phyloP scores from a whole-genome alignment of 768 basidiomycete genomes.

The Pilatotrama ljubarskyi region DNA sequence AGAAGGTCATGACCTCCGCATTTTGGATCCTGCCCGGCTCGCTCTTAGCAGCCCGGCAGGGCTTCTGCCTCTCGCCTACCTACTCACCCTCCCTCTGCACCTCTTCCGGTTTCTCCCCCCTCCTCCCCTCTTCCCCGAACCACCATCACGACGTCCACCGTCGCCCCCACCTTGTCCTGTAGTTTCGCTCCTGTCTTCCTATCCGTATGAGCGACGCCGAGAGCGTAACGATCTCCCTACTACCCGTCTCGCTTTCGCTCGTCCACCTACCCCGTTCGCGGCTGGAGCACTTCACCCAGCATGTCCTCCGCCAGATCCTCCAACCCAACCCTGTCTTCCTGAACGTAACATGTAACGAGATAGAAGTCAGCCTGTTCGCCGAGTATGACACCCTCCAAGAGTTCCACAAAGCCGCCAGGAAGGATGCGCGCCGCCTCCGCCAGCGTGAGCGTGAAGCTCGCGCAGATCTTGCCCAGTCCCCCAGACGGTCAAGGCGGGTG shows the following conservation, averaged over 20 bases:
- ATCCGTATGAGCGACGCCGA: constrained; percentile 24
- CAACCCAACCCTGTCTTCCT: constrained; percentile 66
- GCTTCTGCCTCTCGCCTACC: constrained; percentile 5
- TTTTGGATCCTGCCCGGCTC: constrained; percentile 4
- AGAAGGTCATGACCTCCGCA: neutral
- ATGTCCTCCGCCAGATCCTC: constrained; percentile 68
- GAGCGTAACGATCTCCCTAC: constrained; percentile 62
- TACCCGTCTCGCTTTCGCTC: constrained; percentile 70
- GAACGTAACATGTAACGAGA: constrained; percentile 75
- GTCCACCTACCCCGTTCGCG: constrained; percentile 76
- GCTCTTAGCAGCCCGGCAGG: constrained; percentile 14
- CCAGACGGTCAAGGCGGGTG: constrained; percentile 9
- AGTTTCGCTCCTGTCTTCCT: neutral
- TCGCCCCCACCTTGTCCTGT: neutral
- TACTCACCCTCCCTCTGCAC: neutral
- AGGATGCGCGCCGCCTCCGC: constrained; percentile 49
- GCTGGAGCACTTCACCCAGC: constrained; percentile 55
- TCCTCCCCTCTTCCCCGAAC: neutral
- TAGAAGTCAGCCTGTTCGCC: constrained; percentile 76
- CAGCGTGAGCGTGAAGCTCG: constrained; percentile 28
- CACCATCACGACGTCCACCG: neutral
- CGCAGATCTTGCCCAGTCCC: constrained; percentile 5
- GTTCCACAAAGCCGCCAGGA: constrained; percentile 61
- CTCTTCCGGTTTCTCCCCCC: constrained; percentile 7
- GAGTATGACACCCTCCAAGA: constrained; percentile 56